Evolutionary conservation across 2,329 filamentous ascomycete genomes (phyloP), one percentile per base, ranked within the genome.

Genomic region (Fusarium concolor): DNA sequence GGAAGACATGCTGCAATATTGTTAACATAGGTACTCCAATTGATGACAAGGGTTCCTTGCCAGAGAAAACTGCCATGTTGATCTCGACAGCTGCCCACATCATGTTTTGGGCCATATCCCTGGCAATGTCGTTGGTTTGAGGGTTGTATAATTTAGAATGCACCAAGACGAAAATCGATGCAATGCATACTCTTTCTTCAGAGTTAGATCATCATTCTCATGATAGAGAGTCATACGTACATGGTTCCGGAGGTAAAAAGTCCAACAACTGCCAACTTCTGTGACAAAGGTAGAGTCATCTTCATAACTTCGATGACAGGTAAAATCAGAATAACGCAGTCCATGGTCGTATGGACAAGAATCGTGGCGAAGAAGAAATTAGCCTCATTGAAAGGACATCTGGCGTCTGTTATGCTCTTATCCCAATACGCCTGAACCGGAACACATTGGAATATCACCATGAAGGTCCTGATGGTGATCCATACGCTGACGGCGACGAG

Each of bases 401-500:
- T 53, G 0, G 65, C 67, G 8, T 66, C 68, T 10, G 58, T 35
- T 29, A 79, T 73, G 2, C 61, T 57, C 15, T 62, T 66, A 6
- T 75, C 65, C 78, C 78, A 80, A 44, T 76, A 79, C 0, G 71
- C 73, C 15, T 74, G 71, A 0, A 79, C 65, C 0, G 79, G 79
- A 2, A 76, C 42, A 43, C 77, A 79, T 37, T 77, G 75, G 45
- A 79, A 79, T 3, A 77, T 72, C 2, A 73, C 74, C 38, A 79
- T 67, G 50, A 78, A 76, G 1, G 74, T 77, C 12, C 75, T 56
- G 10, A 76, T 56, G 4, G 65, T 68, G 4, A 76, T 62, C 76
- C 76, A 78, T 15, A 72, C 57, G 26, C 52, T 31, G 0, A 71
- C 70, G 1, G 58, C 66, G 10, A 31, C 51, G 12, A 74, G 59